These are phyloP conservation scores for Zymoseptoria ardabiliae DNA, from an alignment of 2,329 filamentous ascomycete genomes.

Conservation along the genomic window DNA sequence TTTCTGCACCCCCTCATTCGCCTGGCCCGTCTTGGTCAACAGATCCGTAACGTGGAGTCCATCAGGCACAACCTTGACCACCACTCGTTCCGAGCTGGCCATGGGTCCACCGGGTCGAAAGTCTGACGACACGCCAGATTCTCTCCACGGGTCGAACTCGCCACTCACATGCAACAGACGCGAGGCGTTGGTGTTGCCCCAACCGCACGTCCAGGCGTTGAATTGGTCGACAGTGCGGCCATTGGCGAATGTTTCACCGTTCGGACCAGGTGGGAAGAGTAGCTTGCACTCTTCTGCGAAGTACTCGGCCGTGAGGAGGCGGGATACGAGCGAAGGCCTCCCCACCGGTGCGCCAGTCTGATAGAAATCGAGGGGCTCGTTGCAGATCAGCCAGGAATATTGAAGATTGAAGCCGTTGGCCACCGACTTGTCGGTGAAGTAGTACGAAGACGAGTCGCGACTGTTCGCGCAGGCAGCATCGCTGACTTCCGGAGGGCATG, in stretches of 20 bases:
- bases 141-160: slow-evolving; percentile 54
- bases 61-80: too few species aligned
- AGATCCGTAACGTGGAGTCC: too few species aligned
- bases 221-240: slow-evolving; percentile 43
- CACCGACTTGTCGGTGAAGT: slow-evolving; percentile 45
- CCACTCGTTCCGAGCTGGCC: slow-evolving; percentile 30
- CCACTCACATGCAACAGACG: slow-evolving; percentile 54
- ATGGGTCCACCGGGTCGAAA: slow-evolving; percentile 51
- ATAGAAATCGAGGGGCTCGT: slow-evolving; percentile 53
- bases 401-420: slow-evolving; percentile 44
- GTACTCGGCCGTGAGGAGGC: slow-evolving; percentile 45
- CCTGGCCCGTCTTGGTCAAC: too few species aligned
- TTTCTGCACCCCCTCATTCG: too few species aligned
- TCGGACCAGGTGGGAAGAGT: slow-evolving; percentile 46
- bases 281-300: slow-evolving; percentile 49
- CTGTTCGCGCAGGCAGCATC: slow-evolving; percentile 48
- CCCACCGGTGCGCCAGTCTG: slow-evolving; percentile 46
- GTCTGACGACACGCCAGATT: slow-evolving; percentile 47
- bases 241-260: slow-evolving; percentile 41
- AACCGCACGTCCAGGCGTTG: slow-evolving; percentile 51
- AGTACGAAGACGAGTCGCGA: slow-evolving; percentile 43
- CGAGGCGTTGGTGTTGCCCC: slow-evolving; percentile 47
- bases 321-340: slow-evolving; percentile 43
- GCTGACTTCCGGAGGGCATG: slow-evolving; percentile 10
- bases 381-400: slow-evolving; percentile 56